Base-by-base conservation (phyloP, 2,329 filamentous ascomycete genomes). In the Neurospora crassa region DNA sequence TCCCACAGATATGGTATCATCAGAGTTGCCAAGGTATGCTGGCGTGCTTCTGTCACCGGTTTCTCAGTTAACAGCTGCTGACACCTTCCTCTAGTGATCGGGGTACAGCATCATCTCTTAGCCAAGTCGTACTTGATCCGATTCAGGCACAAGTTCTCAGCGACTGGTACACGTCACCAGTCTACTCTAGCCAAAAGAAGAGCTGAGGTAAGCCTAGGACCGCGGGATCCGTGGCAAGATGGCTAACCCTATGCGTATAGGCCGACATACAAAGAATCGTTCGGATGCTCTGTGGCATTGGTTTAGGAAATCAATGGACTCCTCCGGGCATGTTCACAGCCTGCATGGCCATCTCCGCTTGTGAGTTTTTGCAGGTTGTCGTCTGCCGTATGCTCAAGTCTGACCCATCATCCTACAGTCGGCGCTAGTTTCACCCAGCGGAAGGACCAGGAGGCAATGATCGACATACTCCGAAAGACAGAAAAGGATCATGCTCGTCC, bases 61-160 rank as follows among this genome's bases (percentile, higher is more conserved):
- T 42, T 45, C 43, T n/a, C 6, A 34, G 18, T 12, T 40, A 16
- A 20, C 20, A 18, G 34, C 7, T 11, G 40, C 29, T 10, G 20
- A 37, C 69, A 71, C 24, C 72, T 40, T 37, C 5, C 43, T 12
- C 12, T 71, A 86, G 87, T 88, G 5, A 86, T 88, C 10, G 89
- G 88, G 0, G 81, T 88, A 18, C 88, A 89, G 70, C 88, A 90
- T 76, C 84, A 88, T 74, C 84, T 88, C 71, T 81, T 90, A 2
- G 86, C 87, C 0, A 82, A 84, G 53, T 83, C 90, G 6, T 83
- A 90, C 41, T 81, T 90, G 1, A 80, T 83, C 20, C 85, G 85
- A 29, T 87, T 88, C 73, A 84, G 89, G 75, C 87, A 86, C 0
- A 84, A 79, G 8, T 79, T 59, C n/a, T 67, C 67, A 37, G 53